A percentile compares a stretch with the other conserved stretches of the same genome.
These are phyloP conservation scores for Amaranthus tricolor DNA, from an alignment of 179 eudicot genomes.

Conservation along the genomic window DNA sequence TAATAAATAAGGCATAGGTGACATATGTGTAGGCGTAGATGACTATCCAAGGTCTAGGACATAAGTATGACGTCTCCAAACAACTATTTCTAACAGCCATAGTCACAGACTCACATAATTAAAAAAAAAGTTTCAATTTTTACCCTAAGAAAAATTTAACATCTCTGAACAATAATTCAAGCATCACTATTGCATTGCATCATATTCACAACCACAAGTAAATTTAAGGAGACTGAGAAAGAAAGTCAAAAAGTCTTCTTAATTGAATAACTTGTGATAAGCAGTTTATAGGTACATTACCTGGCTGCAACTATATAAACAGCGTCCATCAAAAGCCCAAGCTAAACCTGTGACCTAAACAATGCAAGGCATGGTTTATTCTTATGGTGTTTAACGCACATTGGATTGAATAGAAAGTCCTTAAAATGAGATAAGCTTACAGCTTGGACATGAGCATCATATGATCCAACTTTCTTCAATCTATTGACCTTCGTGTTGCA, in stretches of 20 bases:
- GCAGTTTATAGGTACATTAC: slow-evolving; percentile 31
- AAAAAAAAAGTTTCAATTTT: background rate
- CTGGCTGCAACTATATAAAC: slow-evolving; percentile 94
- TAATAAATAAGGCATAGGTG: background rate
- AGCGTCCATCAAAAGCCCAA: slow-evolving; percentile 88
- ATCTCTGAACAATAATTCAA: background rate
- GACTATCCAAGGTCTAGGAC: too few relatives aligned
- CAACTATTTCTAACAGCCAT: background rate
- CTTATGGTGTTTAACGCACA: slow-evolving; percentile 1
- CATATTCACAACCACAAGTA: background rate
- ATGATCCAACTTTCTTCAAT: slow-evolving; percentile 46
- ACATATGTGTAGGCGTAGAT: too few relatives aligned
- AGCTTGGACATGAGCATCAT: slow-evolving; percentile 59
- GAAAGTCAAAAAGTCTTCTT: background rate
- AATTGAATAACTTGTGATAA: background rate
- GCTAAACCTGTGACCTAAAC: slow-evolving; percentile 78
- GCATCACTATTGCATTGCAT: background rate
- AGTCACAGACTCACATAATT: background rate
- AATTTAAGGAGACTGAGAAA: background rate
- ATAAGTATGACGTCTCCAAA: too few relatives aligned
- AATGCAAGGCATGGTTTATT: slow-evolving; percentile 15
- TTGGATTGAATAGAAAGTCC: background rate
- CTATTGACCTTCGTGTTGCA: slow-evolving; percentile 39
- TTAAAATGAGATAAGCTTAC: slow-evolving; percentile 47
- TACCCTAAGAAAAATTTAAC: background rate